phyloP scores from a whole-genome alignment of 495 filamentous ascomycete genomes.

The Penicillium steckii region DNA sequence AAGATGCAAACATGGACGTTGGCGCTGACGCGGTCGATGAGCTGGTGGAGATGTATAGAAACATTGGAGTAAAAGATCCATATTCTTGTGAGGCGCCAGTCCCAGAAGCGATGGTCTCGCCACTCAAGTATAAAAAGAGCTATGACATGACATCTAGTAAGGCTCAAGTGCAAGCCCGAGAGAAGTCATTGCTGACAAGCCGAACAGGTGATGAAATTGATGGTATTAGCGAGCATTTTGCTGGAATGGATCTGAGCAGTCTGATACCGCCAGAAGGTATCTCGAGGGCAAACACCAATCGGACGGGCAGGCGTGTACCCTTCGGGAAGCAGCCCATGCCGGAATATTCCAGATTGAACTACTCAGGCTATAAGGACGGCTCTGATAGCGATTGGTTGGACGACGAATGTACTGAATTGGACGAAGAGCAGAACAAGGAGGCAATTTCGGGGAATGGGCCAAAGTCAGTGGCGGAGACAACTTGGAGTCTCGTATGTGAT shows the following conservation, averaged over 20 bases:
- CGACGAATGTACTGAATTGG: not conserved
- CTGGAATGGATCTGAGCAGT: not conserved
- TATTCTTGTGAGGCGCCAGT: constrained; percentile 4
- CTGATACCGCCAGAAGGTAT: not conserved
- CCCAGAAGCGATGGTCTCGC: constrained; percentile 2
- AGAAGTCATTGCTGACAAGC: not conserved
- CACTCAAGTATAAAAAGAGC: not conserved
- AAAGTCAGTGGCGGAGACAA: constrained; percentile 2
- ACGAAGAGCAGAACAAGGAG: not conserved
- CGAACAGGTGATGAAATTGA: not conserved
- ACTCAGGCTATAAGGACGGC: not conserved
- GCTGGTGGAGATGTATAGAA: constrained; percentile 9
- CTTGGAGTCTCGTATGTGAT: constrained; percentile 14
- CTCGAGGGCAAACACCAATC: not conserved
- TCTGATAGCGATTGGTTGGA: constrained; percentile 15
- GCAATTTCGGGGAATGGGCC: not conserved
- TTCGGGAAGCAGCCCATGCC: not conserved
- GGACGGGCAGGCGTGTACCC: not conserved
- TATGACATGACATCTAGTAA: not conserved
- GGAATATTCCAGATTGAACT: not conserved
- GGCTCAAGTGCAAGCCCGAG: not conserved
- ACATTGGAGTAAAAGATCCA: not conserved
- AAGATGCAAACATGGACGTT: not conserved
- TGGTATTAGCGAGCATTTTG: not conserved
- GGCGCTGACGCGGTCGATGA: constrained; percentile 2